Percentiles rank a stretch among this genome's conserved stretches.
phyloP scores from a whole-genome alignment of 208 protist species.

The Trypanosoma boissoni region DNA sequence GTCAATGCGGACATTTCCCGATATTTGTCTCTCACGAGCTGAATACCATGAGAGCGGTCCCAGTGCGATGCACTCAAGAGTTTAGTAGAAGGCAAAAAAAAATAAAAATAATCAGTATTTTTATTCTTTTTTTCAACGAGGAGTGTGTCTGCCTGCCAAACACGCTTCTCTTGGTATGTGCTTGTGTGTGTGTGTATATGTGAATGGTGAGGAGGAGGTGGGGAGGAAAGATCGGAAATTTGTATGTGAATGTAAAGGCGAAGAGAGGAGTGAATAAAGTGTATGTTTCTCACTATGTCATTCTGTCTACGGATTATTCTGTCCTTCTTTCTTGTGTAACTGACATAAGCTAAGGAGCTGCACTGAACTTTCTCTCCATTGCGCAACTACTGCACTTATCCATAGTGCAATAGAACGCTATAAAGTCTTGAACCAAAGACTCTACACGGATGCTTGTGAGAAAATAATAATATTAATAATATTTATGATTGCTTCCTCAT shows the following conservation, averaged over 20 bases:
- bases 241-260: neutral
- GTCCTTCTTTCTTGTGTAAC: neutral
- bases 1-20: slow-evolving; percentile 60
- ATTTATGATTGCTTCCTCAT: no score
- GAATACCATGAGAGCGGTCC: slow-evolving; percentile 84
- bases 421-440: no score
- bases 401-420: no score
- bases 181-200: slow-evolving; percentile 1
- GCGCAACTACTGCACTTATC: no score
- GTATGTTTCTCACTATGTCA: neutral
- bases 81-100: slow-evolving; percentile 4
- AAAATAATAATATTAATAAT: no score
- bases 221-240: neutral
- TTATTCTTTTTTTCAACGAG: slow-evolving; percentile 5
- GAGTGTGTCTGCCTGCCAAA: neutral
- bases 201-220: neutral
- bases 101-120: slow-evolving; percentile 13
- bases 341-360: no score
- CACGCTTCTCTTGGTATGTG: slow-evolving; percentile 8
- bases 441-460: no score
- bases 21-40: slow-evolving; percentile 68
- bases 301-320: neutral
- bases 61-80: slow-evolving; percentile 47
- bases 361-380: no score
- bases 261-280: neutral